Evolutionary conservation across 176 grass and related monocot species (phyloP), one percentile per base, ranked within the genome.

Genomic region (Oryza officinalis): DNA sequence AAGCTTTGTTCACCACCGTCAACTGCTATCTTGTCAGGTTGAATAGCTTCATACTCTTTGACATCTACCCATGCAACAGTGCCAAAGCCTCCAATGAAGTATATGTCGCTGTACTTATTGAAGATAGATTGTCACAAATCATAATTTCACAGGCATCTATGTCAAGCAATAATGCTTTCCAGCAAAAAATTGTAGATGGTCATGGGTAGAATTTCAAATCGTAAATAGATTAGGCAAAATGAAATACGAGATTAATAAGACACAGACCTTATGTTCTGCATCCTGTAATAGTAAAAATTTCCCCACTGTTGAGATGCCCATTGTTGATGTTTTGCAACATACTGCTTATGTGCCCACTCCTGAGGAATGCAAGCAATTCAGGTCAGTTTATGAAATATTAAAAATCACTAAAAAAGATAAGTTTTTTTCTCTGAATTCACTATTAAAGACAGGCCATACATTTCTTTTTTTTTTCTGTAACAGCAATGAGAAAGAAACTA

Each of bases 261-360:
- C 74, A 61, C 69, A 78, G 30, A 99, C 96, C 96, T 94, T 83
- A 99, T 99, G 74, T 86, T 96, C 54, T 94, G 90, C 96, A 98
- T 96, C 72, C 89, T 92, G 71, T 96, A 99, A 88, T 99, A 99
- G 81, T 94, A 96, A 77, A 99, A 99, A 80, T 99, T 99, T 79
- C 96, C 96, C 96, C 96, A 99, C 77, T 96, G 93, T 65, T 99
- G 96, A 27, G 96, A 99, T 45, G 93, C 87, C 96, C 96, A 99
- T 49, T 99, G 96, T 75, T 96, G 96, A 80, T 99, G 96, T 85
- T 99, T 99, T 67, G 93, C 89, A 38, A 96, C 87, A 17, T 99
- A 99, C 78, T 99, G 91, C 77, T 99, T 88, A 81, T 92, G 91
- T 54, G 96, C 96, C 96, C 91, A 94, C 78, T 99, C 96, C 96